A percentile compares a stretch with the other conserved stretches of the same genome.
Evolutionary conservation across 169 alveolate species (phyloP).

Genomic region (Eimeria tenella): DNA sequence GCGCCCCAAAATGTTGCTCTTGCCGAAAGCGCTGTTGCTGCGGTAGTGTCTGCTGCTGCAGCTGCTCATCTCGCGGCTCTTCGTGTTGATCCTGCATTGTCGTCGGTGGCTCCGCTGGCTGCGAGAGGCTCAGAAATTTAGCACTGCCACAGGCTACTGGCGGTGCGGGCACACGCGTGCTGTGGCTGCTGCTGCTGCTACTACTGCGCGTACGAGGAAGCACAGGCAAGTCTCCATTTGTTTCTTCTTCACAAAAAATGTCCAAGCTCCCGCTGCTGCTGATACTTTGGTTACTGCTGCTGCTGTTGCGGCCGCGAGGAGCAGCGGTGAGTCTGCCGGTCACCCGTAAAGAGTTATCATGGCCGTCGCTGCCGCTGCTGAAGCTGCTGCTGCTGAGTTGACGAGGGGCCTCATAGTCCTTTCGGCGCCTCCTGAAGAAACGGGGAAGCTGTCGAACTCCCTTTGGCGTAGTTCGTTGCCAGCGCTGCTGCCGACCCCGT

Average conservation of each 20-base stretch:
- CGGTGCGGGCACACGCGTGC: background rate
- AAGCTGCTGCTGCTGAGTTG: background rate
- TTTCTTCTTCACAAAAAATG: background rate
- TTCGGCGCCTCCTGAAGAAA: background rate
- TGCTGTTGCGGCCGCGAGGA: conserved; percentile 6
- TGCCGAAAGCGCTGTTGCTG: conserved; percentile 8
- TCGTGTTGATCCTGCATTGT: background rate
- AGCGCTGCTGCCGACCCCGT: background rate
- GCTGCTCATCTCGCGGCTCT: background rate
- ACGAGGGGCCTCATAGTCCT: background rate
- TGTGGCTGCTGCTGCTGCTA: conserved; percentile 40
- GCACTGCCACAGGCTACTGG: background rate
- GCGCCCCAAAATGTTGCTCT: conserved; percentile 8
- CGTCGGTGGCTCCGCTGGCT: background rate
- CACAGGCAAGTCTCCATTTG: background rate
- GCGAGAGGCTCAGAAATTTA: background rate
- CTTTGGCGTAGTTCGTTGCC: background rate
- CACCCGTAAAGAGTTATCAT: background rate
- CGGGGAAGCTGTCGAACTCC: background rate
- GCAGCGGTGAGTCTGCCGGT: background rate
- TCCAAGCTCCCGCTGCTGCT: conserved; percentile 23
- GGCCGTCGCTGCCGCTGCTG: conserved; percentile 47
- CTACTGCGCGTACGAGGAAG: background rate
- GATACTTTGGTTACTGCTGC: conserved; percentile 1
- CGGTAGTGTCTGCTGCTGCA: background rate